Evolutionary conservation across 495 filamentous ascomycete genomes (phyloP).

Genomic region (Xylaria acuta): DNA sequence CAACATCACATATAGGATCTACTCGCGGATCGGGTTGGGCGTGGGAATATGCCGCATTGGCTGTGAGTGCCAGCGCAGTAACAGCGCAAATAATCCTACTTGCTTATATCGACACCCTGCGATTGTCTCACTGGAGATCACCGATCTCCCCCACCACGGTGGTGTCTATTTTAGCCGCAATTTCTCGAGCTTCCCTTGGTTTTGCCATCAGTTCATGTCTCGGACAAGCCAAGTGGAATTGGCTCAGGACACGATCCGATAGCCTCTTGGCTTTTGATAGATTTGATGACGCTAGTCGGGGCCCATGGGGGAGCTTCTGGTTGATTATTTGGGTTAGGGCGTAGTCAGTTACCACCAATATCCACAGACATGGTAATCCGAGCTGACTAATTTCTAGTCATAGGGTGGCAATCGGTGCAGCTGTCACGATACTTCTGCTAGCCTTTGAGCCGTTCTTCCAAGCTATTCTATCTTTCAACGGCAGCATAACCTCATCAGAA

Average conservation of each 20-base stretch:
- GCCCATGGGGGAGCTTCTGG: constrained; percentile 45
- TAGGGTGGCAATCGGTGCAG: neutral
- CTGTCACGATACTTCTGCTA: neutral
- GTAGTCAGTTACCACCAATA: constrained; percentile 15
- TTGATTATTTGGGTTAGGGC: constrained; percentile 37
- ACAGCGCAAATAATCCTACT: neutral
- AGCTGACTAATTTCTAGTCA: neutral
- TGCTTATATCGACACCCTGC: neutral
- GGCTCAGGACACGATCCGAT: constrained; percentile 14
- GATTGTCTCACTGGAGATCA: neutral
- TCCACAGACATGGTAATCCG: neutral
- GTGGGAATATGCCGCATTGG: constrained; percentile 8
- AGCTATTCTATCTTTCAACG: neutral
- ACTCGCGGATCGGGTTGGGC: constrained; percentile 43
- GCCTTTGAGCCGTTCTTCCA: constrained; percentile 5
- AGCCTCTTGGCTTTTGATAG: constrained; percentile 38
- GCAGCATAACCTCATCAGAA: neutral
- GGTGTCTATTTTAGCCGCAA: neutral
- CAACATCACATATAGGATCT: too few species aligned
- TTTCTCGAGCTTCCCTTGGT: neutral
- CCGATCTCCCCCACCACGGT: neutral
- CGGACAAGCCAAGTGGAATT: constrained; percentile 10
- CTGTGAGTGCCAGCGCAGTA: neutral
- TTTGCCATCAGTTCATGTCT: constrained; percentile 14
- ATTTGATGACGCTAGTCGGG: constrained; percentile 49